Base-by-base conservation (phyloP, 2,329 filamentous ascomycete species). In the Paraphoma chrysanthemicola region DNA sequence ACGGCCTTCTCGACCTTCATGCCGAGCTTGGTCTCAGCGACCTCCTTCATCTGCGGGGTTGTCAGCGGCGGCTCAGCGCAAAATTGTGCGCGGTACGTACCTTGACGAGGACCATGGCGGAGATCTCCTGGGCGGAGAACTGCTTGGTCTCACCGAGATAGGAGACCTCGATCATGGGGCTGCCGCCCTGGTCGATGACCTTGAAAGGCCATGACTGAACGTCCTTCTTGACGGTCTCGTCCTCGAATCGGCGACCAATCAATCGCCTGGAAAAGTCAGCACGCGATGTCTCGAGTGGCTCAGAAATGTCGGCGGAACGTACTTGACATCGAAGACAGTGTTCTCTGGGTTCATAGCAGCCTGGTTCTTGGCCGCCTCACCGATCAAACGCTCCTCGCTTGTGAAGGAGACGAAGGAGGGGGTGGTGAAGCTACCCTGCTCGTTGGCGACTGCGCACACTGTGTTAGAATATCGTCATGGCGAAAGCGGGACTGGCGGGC, bases 331-430 rank as follows among this genome's bases (percentile, higher is more conserved):
- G 85, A 98, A 99, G 83, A 99, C 87, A 73, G 95, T 99, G 87
- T 98, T 98, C 79, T 82, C 82, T 64, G 95, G 95, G 91, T 99
- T 99, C 92, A 98, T 97, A 77, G 95, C 94, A 78, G 94, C 95
- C 89, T 97, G 93, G 87, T 99, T 99, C 91, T 98, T 99, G 78
- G 95, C 95, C 61, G 95, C 94, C 88, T 98, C 95, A 86, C 95
- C 95, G 78, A 98, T 98, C 84, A 99, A 85, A 82, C 95, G 93
- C 88, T 99, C 95, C 86, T 97, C 92, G 76, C 94, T 90, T 79
- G 93, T 97, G 89, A 99, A 99, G 74, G 92, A 96, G 79, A 99
- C 95, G 86, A 97, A 99, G 56, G 95, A 98, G 70, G 95, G 95
- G 66, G 95, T 98, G 78, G 95, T 98, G 85, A 97, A 97, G 84